These are phyloP conservation scores for Fusarium tupiense DNA, from an alignment of 2,329 filamentous ascomycete species.

Conservation along the genomic window DNA sequence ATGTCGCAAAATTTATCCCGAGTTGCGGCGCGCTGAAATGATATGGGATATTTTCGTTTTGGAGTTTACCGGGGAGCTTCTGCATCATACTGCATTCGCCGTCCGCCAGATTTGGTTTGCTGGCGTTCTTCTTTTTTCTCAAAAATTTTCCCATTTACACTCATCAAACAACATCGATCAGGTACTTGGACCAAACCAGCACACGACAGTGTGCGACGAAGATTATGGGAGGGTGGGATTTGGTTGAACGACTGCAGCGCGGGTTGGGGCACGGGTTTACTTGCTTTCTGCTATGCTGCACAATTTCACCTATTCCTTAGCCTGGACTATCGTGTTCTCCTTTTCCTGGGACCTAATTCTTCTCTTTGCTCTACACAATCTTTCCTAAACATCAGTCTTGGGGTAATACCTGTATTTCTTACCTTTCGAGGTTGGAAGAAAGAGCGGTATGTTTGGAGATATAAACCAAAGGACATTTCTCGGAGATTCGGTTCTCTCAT, in stretches of 20 bases:
- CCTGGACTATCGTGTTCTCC: conserved; percentile 22
- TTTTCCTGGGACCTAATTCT: conserved; percentile 18
- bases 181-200: conserved; percentile 24
- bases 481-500: conserved; percentile 15
- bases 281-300: conserved; percentile 46
- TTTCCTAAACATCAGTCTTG: conserved; percentile 25
- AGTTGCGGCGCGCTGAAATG: conserved; percentile 22
- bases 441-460: conserved; percentile 20
- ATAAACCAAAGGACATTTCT: conserved; percentile 24
- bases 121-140: conserved; percentile 21
- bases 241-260: conserved; percentile 40
- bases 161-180: conserved; percentile 27
- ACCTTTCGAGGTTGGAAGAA: conserved; percentile 7
- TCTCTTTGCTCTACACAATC: conserved; percentile 40
- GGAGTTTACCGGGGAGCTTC: conserved; percentile 41
- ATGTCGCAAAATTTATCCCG: conserved; percentile 24
- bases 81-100: conserved; percentile 39
- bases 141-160: conserved; percentile 24
- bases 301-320: conserved; percentile 41
- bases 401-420: conserved; percentile 16
- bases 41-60: conserved; percentile 38
- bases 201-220: conserved; percentile 30
- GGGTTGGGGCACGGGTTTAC: conserved; percentile 40
- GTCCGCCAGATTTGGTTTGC: conserved; percentile 36
- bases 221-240: conserved; percentile 34